Evolutionary conservation across 2,329 filamentous ascomycete species (phyloP), one percentile per base, ranked within the genome.

Genomic region (Colletotrichum sp.): DNA sequence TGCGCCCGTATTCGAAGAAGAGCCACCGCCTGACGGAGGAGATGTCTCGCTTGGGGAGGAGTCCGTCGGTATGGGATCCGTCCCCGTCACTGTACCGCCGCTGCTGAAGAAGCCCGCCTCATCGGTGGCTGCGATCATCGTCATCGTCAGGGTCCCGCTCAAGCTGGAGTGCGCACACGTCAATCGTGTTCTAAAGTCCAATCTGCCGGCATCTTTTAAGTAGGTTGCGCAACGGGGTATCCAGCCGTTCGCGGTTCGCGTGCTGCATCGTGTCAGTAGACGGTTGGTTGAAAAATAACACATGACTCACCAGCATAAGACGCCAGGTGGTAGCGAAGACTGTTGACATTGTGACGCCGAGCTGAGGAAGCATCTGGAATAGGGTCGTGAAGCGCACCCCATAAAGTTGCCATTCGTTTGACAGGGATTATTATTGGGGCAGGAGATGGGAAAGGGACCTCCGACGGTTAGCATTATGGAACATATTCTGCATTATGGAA

Each of bases 241-340:
- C 64, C 64, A 67, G 5, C 64, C 39, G 16, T 28, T 32, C 10
- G 64, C 26, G 1, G 64, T 55, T 52, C 1, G 36, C 1, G 64
- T 67, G 26, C 64, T 67, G 18, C 10, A 13, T 52, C 26, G 10
- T 32, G 44, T 67, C 30, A 67, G 63, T 52, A 32, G n/a, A 1
- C 9, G 2, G 13, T n/a, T 60, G 16, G 0, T n/a, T n/a, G 5
- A 0, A 10, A 30, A 0, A 3, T 0, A 24, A 9, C 28, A 0
- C 18, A 6, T 1, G 12, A 24, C 64, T 28, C 21, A 55, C 64
- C 64, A 67, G 18, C 64, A 67, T 10, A 28, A 15, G 3, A 30
- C 30, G 2, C 64, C 64, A 9, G 39, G 21, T 21, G 39, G 5
- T n/a, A 67, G 26, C 9, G 59, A 30, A 32, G 59, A 32, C 18